Percentiles rank a stretch among this genome's conserved stretches.
Conservation (phyloP, 139 green algal genomes). For the Pseudopediastrum boryanum region DNA sequence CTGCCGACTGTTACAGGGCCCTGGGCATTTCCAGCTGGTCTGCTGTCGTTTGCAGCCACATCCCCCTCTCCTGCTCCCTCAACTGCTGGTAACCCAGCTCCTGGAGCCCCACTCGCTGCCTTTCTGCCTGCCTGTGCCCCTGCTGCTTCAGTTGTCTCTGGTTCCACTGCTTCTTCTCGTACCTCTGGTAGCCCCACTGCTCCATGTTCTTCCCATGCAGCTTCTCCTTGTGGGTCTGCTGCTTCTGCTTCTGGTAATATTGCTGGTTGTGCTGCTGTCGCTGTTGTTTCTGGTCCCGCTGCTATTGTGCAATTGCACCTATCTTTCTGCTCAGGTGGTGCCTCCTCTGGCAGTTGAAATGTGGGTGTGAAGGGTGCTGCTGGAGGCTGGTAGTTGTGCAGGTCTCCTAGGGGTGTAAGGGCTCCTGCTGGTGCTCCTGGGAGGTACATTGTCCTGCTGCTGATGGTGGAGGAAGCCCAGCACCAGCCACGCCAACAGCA, state of each 20-base stretch:
- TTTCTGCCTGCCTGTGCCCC: too few relatives aligned
- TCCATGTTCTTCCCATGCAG: background rate
- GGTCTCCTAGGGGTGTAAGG: slow-evolving; percentile 85
- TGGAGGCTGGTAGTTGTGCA: slow-evolving; percentile 88
- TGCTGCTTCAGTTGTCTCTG: background rate
- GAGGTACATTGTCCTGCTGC: slow-evolving; percentile 71
- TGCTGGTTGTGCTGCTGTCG: background rate
- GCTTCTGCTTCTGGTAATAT: background rate
- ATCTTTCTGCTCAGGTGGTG: background rate
- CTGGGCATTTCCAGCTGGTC: too few relatives aligned
- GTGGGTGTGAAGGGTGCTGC: slow-evolving; percentile 50
- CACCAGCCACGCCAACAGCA: slow-evolving; percentile 54
- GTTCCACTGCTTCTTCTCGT: background rate
- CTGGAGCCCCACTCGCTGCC: background rate
- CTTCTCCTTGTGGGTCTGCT: background rate
- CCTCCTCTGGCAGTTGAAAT: background rate
- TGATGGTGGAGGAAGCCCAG: slow-evolving; percentile 75
- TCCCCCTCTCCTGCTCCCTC: too few relatives aligned
- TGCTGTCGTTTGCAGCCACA: too few relatives aligned
- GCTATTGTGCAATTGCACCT: background rate
- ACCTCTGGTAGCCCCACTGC: background rate
- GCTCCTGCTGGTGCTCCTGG: slow-evolving; percentile 55
- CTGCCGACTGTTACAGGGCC: too few relatives aligned
- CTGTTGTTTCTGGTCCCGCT: background rate
- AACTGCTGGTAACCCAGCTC: too few relatives aligned